Base-by-base conservation (phyloP, 2,329 filamentous ascomycete genomes). In the Fusarium chlamydosporum region DNA sequence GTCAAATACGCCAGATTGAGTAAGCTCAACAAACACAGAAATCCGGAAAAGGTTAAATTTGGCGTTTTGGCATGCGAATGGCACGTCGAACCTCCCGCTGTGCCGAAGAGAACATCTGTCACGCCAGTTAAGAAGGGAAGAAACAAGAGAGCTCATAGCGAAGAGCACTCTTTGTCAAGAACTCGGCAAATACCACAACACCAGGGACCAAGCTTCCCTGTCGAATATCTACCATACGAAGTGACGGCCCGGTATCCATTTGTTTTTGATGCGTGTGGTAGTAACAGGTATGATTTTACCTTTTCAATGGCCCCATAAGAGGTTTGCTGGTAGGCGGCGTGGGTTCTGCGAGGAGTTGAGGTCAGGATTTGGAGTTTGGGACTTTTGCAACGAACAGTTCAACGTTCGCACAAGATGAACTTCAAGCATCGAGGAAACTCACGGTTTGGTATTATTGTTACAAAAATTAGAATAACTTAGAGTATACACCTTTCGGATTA, bases 51-150 rank as follows among this genome's bases (percentile, higher is more conserved):
- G 8, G 82, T 84, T 47, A 70, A 77, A 15, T 84, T 84, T 61
- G 76, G 79, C 27, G 72, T 84, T 6, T 48, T 84, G 37, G 79
- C 77, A 2, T 83, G 81, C 62, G 79, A 83, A 65, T 83, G 80
- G 80, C 61, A 71, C 7, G 74, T 78, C 15, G 72, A 54, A 16
- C 69, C 72, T 11, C 65, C 65, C 20, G 29, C 55, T 35, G 63
- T 64, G 37, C 38, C 54, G 16, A 71, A 58, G 18, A 64, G 57
- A 33, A 41, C 52, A 33, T 37, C 56, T 3, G 26, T 34, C 6
- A 65, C 59, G 31, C 68, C 71, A 6, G 43, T 56, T 18, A 74
- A 73, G 56, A 76, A 76, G 48, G 74, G 73, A 16, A 61, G 58
- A 27, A 76, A 76, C 50, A 76, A 75, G 63, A 72, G 74, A 40